Base-by-base conservation (phyloP, 371 early-diverging fungal genomes). In the Rhizopus delemar region DNA sequence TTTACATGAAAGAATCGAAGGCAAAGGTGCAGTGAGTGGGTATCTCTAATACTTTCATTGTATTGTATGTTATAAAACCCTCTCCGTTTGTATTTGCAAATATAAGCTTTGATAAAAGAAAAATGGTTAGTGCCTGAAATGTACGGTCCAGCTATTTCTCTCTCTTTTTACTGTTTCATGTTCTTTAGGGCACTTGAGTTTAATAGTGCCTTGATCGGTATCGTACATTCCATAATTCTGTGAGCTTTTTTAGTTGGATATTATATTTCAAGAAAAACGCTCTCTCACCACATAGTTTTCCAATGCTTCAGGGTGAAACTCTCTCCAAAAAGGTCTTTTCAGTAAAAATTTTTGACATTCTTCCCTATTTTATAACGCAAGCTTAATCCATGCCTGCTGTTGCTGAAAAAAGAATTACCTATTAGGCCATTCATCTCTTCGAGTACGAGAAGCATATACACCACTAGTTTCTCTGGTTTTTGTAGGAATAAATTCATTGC, bases 181-280 rank as follows among this genome's bases (percentile, higher is more conserved):
- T 29, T 70, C 69, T 58, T 54, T 69, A 1, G 68, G 70, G n/a
- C 72, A 71, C 41, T 78, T 78, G 13, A 78, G 53, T 13, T 63
- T 72, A 1, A 75, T 56, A 8, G 68, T 75, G 5, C 79, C 79
- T 8, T 75, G 55, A 12, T 73, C 63, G 4, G 72, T 68, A 8
- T 78, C 67, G 45, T 78, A 78, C 62, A 78, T 55, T 2, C 76
- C 79, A 48, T 75, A 73, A 28, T 69, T 50, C 74, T 77, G 56
- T 11, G 8, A 22, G 28, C 3, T 41, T 15, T 53, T 22, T 22
- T 22, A 22, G 22, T 41, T 54, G 22, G 31, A 7, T 41, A 31
- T 50, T 38, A 12, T 4, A 38, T 56, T 16, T 36, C 6, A 0
- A 43, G n/a, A 43, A 13, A 43, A 13, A 3, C 12, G 3, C 12